Percentiles rank a stretch among this genome's conserved stretches.
Conservation (phyloP, 306 rosid genomes). For the Trifolium repens region DNA sequence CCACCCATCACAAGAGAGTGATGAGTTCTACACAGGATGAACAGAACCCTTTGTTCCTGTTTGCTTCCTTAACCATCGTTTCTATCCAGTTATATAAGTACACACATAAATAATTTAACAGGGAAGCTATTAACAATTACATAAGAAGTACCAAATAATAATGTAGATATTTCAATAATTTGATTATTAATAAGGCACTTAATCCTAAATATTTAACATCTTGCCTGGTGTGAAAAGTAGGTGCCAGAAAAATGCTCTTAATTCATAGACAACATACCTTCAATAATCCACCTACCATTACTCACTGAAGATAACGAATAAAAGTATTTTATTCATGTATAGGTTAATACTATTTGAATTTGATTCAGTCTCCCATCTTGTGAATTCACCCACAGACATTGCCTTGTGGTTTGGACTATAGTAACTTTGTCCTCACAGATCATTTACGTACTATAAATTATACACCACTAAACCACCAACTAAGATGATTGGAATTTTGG, state of each 20-base stretch:
- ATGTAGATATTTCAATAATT: constrained; percentile 15
- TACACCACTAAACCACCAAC: constrained; percentile 13
- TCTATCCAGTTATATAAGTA: background rate
- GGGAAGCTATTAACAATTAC: background rate
- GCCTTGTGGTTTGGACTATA: background rate
- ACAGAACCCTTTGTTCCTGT: constrained; percentile 9
- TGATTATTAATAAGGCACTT: background rate
- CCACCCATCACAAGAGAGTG: constrained; percentile 14
- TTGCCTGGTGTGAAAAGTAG: constrained; percentile 13
- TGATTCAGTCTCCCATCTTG: constrained; percentile 1
- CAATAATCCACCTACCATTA: background rate
- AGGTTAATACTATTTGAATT: background rate
- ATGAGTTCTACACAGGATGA: constrained; percentile 12
- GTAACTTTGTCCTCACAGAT: background rate
- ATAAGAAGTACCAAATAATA: background rate
- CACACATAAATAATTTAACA: no score
- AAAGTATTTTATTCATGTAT: constrained; percentile 4
- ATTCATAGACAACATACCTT: background rate
- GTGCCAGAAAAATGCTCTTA: constrained; percentile 8
- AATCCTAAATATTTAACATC: background rate
- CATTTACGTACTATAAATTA: constrained; percentile 8
- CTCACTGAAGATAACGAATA: constrained; percentile 3
- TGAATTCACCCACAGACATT: background rate
- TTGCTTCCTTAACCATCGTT: constrained; percentile 6
- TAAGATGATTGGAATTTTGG: background rate